A percentile compares a stretch with the other conserved stretches of the same genome.
Conservation (phyloP, 331 rosid species). For the Prunus yedoensis region DNA sequence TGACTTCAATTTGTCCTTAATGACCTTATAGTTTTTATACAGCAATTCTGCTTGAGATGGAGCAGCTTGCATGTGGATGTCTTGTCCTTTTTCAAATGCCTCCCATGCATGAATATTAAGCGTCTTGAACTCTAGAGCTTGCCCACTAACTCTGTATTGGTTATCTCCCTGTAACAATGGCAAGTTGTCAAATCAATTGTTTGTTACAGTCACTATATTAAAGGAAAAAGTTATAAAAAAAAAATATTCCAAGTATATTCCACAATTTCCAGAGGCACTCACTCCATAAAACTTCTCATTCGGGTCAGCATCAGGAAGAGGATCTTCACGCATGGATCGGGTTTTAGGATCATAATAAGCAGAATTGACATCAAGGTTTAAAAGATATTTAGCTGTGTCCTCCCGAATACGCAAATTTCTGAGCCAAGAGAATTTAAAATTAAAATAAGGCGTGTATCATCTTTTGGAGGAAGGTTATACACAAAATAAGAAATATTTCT, state of each 20-base stretch:
- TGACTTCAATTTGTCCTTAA: conserved; percentile 11
- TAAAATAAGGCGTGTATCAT: background rate
- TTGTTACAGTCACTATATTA: background rate
- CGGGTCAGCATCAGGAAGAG: conserved; percentile 42
- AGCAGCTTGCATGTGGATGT: conserved; percentile 26
- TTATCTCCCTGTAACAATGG: conserved; percentile 37
- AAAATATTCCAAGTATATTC: background rate
- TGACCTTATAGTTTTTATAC: conserved; percentile 11
- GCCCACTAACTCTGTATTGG: conserved; percentile 39
- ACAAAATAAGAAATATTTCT: background rate
- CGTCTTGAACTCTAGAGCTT: conserved; percentile 46
- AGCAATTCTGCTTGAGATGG: conserved; percentile 23
- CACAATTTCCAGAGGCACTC: conserved; percentile 16
- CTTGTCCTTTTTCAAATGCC: conserved; percentile 50
- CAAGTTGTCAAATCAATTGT: background rate
- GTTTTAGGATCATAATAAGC: conserved; percentile 46
- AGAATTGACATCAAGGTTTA: conserved; percentile 43
- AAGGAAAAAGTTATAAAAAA: background rate
- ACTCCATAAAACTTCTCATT: conserved; percentile 49
- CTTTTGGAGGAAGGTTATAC: background rate
- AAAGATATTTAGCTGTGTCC: conserved; percentile 46
- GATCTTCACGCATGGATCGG: conserved; percentile 49
- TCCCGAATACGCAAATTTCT: conserved; percentile 46
- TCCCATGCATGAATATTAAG: conserved; percentile 46
- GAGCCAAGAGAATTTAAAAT: conserved; percentile 4